Evolutionary conservation across 1,139 yeast species (phyloP), one percentile per base, ranked within the genome.

Genomic region (Suhomyces atakaporum): DNA sequence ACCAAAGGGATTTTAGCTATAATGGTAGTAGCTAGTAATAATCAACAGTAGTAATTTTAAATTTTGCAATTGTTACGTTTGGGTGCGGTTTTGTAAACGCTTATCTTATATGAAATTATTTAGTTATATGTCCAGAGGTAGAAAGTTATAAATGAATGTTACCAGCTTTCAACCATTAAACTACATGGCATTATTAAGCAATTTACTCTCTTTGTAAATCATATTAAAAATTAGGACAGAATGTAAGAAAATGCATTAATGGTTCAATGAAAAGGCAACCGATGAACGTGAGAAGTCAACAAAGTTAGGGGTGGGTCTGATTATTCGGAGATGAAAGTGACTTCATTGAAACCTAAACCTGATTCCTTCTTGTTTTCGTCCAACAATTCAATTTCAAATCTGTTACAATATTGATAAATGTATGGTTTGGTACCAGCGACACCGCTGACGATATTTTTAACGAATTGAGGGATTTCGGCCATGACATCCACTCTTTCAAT

Each of bases 391-490:
- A 76, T 60, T 9, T 58, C 56, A 54, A 73, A 59, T 32, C 75
- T 71, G 60, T 85, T 82, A 57, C 84, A 78, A 66, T 78, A 92
- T 67, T 92, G 98, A 64, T 90, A 92, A 54, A 92, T 90, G 67
- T 79, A 92, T 24, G 98, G 98, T 59, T 83, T 86, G 28, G 97
- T 84, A 37, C 97, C 98, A 10, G 95, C 92, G 40, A 90, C 94
- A 42, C 96, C 96, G 46, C 90, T 81, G 28, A 88, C 97, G 43
- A 92, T 86, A 53, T 83, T 85, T 65, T 92, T 92, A 47, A 92
- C 95, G 64, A 92, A 89, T 49, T 79, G 83, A 29, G 98, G 98
- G 44, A 92, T 84, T 67, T 92, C 98, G 28, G 92, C 89, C 97
- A 92, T 89, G 44, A 92, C 97, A 63, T 92, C 98, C 39, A 92